Evolutionary conservation across 139 green algal species (phyloP), one percentile per base, ranked within the genome.

Genomic region (Coelastrella sp.): DNA sequence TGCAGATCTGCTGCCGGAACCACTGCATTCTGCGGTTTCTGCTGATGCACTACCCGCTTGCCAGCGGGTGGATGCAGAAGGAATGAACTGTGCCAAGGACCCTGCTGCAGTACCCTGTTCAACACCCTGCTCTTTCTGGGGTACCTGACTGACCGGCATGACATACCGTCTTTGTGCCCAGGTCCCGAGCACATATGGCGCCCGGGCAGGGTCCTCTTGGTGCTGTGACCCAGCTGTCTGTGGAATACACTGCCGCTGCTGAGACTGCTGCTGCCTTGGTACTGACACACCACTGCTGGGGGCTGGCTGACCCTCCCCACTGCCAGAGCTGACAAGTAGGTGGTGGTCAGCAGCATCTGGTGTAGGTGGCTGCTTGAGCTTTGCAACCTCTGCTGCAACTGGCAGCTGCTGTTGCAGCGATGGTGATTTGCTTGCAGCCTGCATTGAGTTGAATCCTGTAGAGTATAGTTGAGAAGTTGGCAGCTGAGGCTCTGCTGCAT

Each of bases 161-260:
- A 67, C 35, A 41, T 77, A 73, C 60, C 63, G 48, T 41, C 79
- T 38, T 72, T 85, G 27, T 8, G 85, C 85, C 88, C 89, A 92
- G 21, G 89, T 90, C 32, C 86, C 86, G 37, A 92, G 83, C 53
- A 80, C 74, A 45, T 86, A 68, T 25, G 35, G 53, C 38, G 27
- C 53, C 30, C 38, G 38, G 32, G 32, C 34, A 75, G 21, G 5
- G 23, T 67, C 21, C 41, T 69, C 37, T 41, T 77, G 40, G 30
- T 77, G 57, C 40, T 85, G 60, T 3, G 13, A 32, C 34, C 43
- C 62, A 41, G 62, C 25, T 1, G 5, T 27, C n/a, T 38, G 62
- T 41, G 17, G n/a, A n/a, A n/a, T n/a, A n/a, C n/a, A 40, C 30
- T 69, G 62, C 9, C 25, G 27, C 62, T 69, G 62, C 30, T 9